Evolutionary conservation across 352 stramenopile species (phyloP).

Genomic region (Globisporangium sylvaticum): DNA sequence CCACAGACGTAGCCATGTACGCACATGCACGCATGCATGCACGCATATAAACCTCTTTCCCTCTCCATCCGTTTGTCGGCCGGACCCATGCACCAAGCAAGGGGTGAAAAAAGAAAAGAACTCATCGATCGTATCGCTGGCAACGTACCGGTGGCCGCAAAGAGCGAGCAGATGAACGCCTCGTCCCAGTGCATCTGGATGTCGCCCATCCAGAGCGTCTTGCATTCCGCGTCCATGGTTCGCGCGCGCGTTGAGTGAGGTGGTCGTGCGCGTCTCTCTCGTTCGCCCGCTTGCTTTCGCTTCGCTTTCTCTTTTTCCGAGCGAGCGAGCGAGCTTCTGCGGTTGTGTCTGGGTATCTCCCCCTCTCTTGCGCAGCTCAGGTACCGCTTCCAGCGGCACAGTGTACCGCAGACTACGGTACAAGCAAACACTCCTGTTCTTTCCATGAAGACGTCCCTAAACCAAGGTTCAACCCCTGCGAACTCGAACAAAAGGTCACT

Average conservation of each 20-base stretch:
- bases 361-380: constrained; percentile 6
- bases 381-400: neutral
- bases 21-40: neutral
- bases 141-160: constrained; percentile 57
- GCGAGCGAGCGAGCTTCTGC: constrained; percentile 10
- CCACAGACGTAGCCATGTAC: neutral
- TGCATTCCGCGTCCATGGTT: constrained; percentile 54
- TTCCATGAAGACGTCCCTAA: neutral
- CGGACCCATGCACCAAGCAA: neutral
- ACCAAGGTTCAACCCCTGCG: neutral
- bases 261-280: constrained; percentile 6
- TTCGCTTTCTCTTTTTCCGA: constrained; percentile 11
- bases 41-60: neutral
- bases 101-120: neutral
- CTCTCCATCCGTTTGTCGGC: neutral
- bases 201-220: constrained; percentile 90
- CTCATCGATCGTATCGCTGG: neutral
- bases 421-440: neutral
- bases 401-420: neutral
- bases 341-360: constrained; percentile 1
- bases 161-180: constrained; percentile 83
- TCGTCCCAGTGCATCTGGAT: constrained; percentile 91
- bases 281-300: constrained; percentile 14
- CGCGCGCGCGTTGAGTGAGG: neutral
- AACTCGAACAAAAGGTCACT: neutral